Conservation (phyloP, 73 alveolate species). For the Effrenium voratum region DNA sequence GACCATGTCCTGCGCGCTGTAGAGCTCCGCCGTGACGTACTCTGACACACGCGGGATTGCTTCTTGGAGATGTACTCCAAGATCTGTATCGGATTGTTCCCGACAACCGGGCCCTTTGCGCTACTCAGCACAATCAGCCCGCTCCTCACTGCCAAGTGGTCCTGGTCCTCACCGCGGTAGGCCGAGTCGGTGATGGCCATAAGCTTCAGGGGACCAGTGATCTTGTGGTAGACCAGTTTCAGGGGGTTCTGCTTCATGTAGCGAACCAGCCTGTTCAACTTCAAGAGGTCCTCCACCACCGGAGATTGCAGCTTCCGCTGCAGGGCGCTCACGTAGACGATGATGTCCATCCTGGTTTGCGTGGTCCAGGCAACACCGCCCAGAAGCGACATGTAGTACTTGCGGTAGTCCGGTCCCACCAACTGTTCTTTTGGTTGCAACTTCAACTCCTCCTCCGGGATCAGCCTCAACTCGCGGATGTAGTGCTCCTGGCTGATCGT, state of each 20-base stretch:
- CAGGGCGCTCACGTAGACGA: slow-evolving; percentile 7
- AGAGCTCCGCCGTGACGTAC: slow-evolving; percentile 16
- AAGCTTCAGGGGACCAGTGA: background rate
- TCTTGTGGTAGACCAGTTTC: background rate
- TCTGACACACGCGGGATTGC: slow-evolving; percentile 20
- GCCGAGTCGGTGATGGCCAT: background rate
- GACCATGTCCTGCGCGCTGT: slow-evolving; percentile 3
- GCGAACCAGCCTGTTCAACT: background rate
- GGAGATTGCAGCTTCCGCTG: slow-evolving; percentile 32
- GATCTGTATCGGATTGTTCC: slow-evolving; percentile 2
- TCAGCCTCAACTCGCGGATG: background rate
- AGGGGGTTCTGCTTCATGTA: slow-evolving; percentile 27
- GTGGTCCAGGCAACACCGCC: slow-evolving; percentile 46
- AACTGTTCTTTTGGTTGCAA: background rate
- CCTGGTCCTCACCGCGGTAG: slow-evolving; percentile 26
- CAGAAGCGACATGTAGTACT: background rate
- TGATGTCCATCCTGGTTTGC: slow-evolving; percentile 23
- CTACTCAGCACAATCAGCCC: background rate
- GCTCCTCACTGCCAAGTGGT: background rate
- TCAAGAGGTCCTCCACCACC: background rate
- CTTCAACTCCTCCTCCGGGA: background rate
- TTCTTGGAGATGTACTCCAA: slow-evolving; percentile 1
- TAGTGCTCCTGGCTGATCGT: slow-evolving; percentile 16
- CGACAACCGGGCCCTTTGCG: background rate
- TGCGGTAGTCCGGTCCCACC: background rate